Base-by-base conservation (phyloP, 129 eudicot genomes). In the Artemisia annua region DNA sequence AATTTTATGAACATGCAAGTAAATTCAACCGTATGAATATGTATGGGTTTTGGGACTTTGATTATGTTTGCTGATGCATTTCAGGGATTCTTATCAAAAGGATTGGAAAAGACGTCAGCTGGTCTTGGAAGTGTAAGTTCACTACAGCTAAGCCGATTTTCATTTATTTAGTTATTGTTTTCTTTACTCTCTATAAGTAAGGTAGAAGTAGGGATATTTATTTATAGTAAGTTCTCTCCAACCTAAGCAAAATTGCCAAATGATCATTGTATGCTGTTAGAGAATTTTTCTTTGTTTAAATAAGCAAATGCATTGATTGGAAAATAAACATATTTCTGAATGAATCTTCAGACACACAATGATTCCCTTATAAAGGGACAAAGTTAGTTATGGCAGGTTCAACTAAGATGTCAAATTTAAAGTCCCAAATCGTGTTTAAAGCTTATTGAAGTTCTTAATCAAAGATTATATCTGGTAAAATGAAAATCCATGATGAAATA, bases 51-150 rank as follows among this genome's bases (percentile, higher is more conserved):
- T n/a, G 39, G 18, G 67, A 71, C 39, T 70, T 26, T 78, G 53
- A 78, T 63, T 63, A 55, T 63, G 14, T 78, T 44, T 62, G 66
- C 39, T 78, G 77, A 46, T 71, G 67, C 30, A 16, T 78, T 49
- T 26, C 91, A 94, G 99, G 99, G 99, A 11, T 95, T 95, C 79
- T 91, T 95, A 69, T 97, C 97, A 49, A 88, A 95, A 88, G 99
- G 99, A 76, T 75, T 95, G 76, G 83, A 84, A 86, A 85, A 85
- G 82, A 95, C 99, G 8, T 79, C 99, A 35, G 99, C 99, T 72
- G 99, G 99, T 51, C 81, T 95, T 79, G 99, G 99, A 82, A 95
- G 99, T 86, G 99, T 95, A 95, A 66, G 98, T 78, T 73, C 58
- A 1, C 39, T 51, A 65, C 17, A 3, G 22, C 64, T 61, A 1